Evolutionary conservation across 768 basidiomycete species (phyloP).

Genomic region (Lanmaoa rubissima): DNA sequence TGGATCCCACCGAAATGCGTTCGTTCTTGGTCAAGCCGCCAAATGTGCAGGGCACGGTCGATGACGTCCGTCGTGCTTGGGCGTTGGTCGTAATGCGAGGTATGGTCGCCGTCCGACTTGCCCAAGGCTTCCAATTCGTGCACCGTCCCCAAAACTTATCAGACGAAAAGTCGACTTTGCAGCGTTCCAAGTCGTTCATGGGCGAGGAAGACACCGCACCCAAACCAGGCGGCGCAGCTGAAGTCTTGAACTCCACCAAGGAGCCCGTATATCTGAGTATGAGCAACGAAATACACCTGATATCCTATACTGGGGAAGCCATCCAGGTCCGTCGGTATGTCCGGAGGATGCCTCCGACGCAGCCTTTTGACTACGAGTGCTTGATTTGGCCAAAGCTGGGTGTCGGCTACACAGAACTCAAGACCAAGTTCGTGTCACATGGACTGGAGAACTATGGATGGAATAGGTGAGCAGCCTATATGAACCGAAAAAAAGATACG

Average conservation of each 20-base stretch:
- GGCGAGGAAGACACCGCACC: conserved; percentile 52
- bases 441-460: conserved; percentile 83
- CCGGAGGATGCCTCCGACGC: conserved; percentile 62
- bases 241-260: conserved; percentile 54
- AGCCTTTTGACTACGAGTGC: conserved; percentile 77
- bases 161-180: conserved; percentile 37
- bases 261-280: conserved; percentile 90
- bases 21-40: conserved; percentile 83
- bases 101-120: conserved; percentile 89
- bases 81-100: conserved; percentile 83
- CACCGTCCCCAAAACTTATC: conserved; percentile 42
- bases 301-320: conserved; percentile 87
- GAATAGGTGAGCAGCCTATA: conserved; percentile 60
- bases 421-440: conserved; percentile 71
- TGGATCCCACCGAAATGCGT: conserved; percentile 79
- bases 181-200: conserved; percentile 57
- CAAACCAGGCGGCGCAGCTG: conserved; percentile 62
- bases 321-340: conserved; percentile 89
- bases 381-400: conserved; percentile 93
- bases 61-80: conserved; percentile 66
- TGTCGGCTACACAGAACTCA: conserved; percentile 79
- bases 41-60: conserved; percentile 42
- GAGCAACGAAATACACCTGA: conserved; percentile 92
- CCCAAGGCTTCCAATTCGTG: conserved; percentile 95
- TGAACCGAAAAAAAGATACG: not conserved